Conservation (phyloP, 495 filamentous ascomycete genomes). For the Usnea hakonensis region DNA sequence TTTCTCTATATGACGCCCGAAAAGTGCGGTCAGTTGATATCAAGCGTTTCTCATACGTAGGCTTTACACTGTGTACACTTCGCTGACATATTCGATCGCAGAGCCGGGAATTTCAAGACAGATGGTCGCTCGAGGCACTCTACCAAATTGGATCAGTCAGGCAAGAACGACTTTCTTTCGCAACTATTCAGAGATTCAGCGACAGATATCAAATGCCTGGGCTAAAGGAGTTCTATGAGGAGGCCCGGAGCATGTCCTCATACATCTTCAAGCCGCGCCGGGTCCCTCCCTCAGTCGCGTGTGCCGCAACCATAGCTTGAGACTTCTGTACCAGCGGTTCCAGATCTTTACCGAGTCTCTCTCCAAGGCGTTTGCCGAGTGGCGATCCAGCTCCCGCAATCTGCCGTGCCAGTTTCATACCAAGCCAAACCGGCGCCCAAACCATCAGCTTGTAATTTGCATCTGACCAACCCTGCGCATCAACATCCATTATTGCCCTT, state of each 20-base stretch:
- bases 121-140: slow-evolving; percentile 3
- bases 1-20: background rate
- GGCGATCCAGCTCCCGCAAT: slow-evolving; percentile 12
- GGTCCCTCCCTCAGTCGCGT: slow-evolving; percentile 2
- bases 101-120: background rate
- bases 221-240: background rate
- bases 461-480: slow-evolving; percentile 13
- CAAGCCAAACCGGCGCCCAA: slow-evolving; percentile 21
- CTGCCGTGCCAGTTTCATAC: slow-evolving; percentile 19
- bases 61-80: background rate
- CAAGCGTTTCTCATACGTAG: background rate
- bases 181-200: slow-evolving; percentile 6
- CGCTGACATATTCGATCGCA: background rate
- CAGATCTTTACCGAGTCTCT: slow-evolving; percentile 14
- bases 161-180: background rate
- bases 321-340: slow-evolving; percentile 15
- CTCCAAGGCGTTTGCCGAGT: slow-evolving; percentile 9
- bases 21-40: background rate
- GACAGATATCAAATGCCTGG: slow-evolving; percentile 3
- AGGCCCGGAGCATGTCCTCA: slow-evolving; percentile 13
- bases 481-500: background rate
- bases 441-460: slow-evolving; percentile 17
- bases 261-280: slow-evolving; percentile 21
- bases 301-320: slow-evolving; percentile 1
- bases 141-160: background rate